Base-by-base conservation (phyloP, 2,329 filamentous ascomycete genomes). In the Phyllosticta capitalensis region DNA sequence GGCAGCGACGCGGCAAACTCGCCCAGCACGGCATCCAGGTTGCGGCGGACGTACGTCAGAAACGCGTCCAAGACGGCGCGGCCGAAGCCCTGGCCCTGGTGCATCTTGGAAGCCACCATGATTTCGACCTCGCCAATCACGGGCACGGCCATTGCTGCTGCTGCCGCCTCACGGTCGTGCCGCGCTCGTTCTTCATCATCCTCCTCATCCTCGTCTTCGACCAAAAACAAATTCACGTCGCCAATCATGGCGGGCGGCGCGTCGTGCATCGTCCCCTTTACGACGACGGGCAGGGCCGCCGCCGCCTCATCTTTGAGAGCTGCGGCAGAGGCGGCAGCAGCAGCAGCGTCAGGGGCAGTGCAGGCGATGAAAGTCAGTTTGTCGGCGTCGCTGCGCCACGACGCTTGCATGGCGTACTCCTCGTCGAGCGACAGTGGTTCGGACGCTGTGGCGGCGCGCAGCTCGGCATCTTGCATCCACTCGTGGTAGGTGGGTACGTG, bases 291-390 rank as follows among this genome's bases (percentile, higher is more conserved):
- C n/a, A n/a, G n/a, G n/a, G n/a, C n/a, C n/a, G 33, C 58, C 51
- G 26, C 62, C 5, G 33, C 33, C 33, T 45, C 33, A 17, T 12
- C 33, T 24, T 9, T 21, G 28, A 26, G 24, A 17, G 45, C 33
- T 22, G 57, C 20, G n/a, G 59, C 30, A 5, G 65, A 24, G 14
- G 26, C 26, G n/a, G n/a, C n/a, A n/a, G n/a, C n/a, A n/a, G n/a
- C n/a, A n/a, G n/a, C n/a, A n/a, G n/a, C n/a, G n/a, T n/a, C 26
- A 3, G 64, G 59, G 6, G 60, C 60, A 3, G 58, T 62, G 62
- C 90, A 96, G 58, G 89, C 74, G 70, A 97, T 96, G 66, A 96
- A 97, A 0, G 92, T 97, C 62, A 97, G 73, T 75, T 97, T 97
- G 74, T 97, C 92, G 24, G 76, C 73, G 50, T 94, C 89, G 20